phyloP scores from a whole-genome alignment of 352 stramenopile species.

The Phytophthora pisi region DNA sequence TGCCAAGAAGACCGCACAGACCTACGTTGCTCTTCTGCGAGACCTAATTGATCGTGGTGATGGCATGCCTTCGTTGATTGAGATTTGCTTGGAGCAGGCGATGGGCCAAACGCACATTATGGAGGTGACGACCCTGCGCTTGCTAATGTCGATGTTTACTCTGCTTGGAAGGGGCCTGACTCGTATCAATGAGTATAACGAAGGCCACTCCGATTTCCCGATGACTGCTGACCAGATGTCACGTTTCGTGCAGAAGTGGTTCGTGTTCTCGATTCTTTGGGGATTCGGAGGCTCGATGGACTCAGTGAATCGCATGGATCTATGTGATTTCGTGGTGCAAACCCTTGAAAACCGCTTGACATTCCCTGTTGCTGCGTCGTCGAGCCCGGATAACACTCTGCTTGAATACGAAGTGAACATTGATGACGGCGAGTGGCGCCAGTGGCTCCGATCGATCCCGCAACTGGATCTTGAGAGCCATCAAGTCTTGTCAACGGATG shows the following conservation, averaged over 20 bases:
- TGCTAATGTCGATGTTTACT: conserved; percentile 97
- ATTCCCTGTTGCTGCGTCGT: conserved; percentile 75
- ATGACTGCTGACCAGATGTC: conserved; percentile 97
- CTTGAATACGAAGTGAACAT: conserved; percentile 97
- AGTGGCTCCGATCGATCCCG: conserved; percentile 96
- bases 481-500: conserved; percentile 94
- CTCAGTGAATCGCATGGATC: conserved; percentile 89
- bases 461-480: conserved; percentile 98
- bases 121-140: conserved; percentile 92
- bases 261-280: conserved; percentile 98
- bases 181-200: conserved; percentile 98
- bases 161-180: conserved; percentile 94
- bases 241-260: conserved; percentile 96
- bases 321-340: conserved; percentile 92
- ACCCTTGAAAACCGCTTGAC: conserved; percentile 88
- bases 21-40: conserved; percentile 65
- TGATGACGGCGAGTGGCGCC: conserved; percentile 96
- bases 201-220: conserved; percentile 98
- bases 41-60: conserved; percentile 61
- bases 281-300: conserved; percentile 98
- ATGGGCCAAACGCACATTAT: conserved; percentile 95
- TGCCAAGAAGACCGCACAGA: conserved; percentile 67
- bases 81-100: conserved; percentile 93
- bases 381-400: conserved; percentile 80
- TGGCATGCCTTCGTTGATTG: conserved; percentile 83